These are phyloP conservation scores for Phytomonas francai DNA, from an alignment of 208 protist genomes.

Conservation along the genomic window DNA sequence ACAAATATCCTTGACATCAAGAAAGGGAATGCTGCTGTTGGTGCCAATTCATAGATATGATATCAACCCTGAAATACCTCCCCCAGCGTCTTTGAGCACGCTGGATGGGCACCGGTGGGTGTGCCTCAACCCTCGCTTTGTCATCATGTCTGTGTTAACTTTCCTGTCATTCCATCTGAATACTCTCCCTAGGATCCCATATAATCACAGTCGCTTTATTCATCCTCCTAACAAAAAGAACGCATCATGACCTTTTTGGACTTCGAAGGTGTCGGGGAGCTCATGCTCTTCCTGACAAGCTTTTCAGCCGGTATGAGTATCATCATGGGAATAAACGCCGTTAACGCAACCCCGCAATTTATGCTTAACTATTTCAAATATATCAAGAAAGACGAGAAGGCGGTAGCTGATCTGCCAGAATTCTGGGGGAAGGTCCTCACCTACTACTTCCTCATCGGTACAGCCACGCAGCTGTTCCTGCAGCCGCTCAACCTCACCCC, in stretches of 20 bases:
- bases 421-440: constrained; percentile 55
- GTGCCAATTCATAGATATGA: no score
- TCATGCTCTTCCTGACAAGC: constrained; percentile 44
- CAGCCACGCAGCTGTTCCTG: constrained; percentile 39
- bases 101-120: no score
- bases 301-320: constrained; percentile 56
- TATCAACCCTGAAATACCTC: no score
- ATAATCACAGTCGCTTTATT: no score
- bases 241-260: constrained; percentile 16
- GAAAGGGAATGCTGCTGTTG: no score
- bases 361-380: constrained; percentile 65
- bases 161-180: no score
- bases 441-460: constrained; percentile 51
- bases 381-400: constrained; percentile 22
- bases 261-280: constrained; percentile 19
- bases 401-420: constrained; percentile 15
- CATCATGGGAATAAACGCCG: constrained; percentile 68
- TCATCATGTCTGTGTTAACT: no score
- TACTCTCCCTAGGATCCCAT: no score
- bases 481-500: constrained; percentile 35
- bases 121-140: no score
- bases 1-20: no score
- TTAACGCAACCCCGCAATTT: constrained; percentile 65
- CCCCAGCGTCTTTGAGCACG: no score
- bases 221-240: no score